These are phyloP conservation scores for Ogataea nonfermentans DNA, from an alignment of 805 yeast genomes.

Conservation along the genomic window DNA sequence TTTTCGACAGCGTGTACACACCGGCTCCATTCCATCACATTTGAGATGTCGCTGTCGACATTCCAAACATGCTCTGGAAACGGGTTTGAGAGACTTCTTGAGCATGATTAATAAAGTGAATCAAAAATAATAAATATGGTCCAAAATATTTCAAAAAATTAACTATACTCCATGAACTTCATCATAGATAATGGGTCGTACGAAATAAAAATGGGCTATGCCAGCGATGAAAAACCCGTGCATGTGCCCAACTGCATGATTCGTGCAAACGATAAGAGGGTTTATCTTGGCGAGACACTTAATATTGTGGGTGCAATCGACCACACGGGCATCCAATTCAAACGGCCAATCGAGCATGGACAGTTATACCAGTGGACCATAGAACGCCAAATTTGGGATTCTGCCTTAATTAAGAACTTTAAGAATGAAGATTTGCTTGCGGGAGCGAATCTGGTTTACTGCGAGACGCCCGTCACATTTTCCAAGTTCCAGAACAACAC, in stretches of 20 bases:
- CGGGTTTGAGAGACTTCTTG: constrained; percentile 33
- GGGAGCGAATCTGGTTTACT: constrained; percentile 61
- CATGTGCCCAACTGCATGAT: constrained; percentile 68
- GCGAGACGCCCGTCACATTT: constrained; percentile 79
- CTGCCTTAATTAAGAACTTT: constrained; percentile 47
- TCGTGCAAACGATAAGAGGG: constrained; percentile 69
- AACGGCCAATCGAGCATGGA: constrained; percentile 86
- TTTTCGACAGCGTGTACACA: constrained; percentile 42
- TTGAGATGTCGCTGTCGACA: constrained; percentile 51
- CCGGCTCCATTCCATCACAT: constrained; percentile 49
- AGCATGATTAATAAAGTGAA: constrained; percentile 2
- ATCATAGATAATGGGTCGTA: constrained; percentile 91
- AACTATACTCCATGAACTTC: constrained; percentile 32
- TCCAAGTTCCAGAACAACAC: constrained; percentile 80
- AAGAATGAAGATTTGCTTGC: constrained; percentile 40
- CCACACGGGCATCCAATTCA: constrained; percentile 67
- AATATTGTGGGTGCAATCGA: constrained; percentile 50
- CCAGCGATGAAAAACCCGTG: constrained; percentile 42
- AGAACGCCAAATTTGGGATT: constrained; percentile 89
- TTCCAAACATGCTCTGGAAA: constrained; percentile 49
- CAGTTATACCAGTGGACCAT: constrained; percentile 89
- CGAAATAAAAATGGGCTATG: constrained; percentile 64
- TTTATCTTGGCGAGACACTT: constrained; percentile 61
- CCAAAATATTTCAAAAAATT: neutral
- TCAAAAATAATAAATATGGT: no score